Conservation (phyloP, 345 rosid genomes). For the Aegle marmelos region DNA sequence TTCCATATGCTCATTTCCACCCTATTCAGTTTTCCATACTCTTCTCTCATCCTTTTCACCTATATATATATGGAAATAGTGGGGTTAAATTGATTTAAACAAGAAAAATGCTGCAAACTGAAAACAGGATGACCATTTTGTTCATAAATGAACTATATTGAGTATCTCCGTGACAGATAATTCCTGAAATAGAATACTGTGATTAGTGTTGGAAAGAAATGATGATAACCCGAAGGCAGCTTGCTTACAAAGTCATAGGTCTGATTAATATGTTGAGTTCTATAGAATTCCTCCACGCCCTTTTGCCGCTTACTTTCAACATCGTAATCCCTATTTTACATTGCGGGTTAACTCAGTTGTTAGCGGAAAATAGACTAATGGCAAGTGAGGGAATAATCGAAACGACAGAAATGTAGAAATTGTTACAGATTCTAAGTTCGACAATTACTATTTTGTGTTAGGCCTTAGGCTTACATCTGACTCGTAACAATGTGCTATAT, state of each 20-base stretch:
- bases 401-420: neutral
- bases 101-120: neutral
- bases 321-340: slow-evolving; percentile 52
- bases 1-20: slow-evolving; percentile 69
- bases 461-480: too few species aligned
- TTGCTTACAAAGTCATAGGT: slow-evolving; percentile 65
- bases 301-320: slow-evolving; percentile 67
- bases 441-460: neutral
- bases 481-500: too few species aligned
- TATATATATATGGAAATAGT: neutral
- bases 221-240: neutral
- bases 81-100: neutral
- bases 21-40: slow-evolving; percentile 38
- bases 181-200: neutral
- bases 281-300: slow-evolving; percentile 69
- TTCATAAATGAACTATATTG: neutral
- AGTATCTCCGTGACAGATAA: neutral
- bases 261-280: slow-evolving; percentile 65
- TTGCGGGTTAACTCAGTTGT: neutral
- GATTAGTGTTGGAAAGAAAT: neutral
- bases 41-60: slow-evolving; percentile 50
- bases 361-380: neutral
- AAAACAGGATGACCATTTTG: neutral
- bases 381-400: neutral
- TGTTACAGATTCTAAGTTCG: neutral